Evolutionary conservation across 257 asterid genomes (phyloP).

Genomic region (Gentiana macrophylla): DNA sequence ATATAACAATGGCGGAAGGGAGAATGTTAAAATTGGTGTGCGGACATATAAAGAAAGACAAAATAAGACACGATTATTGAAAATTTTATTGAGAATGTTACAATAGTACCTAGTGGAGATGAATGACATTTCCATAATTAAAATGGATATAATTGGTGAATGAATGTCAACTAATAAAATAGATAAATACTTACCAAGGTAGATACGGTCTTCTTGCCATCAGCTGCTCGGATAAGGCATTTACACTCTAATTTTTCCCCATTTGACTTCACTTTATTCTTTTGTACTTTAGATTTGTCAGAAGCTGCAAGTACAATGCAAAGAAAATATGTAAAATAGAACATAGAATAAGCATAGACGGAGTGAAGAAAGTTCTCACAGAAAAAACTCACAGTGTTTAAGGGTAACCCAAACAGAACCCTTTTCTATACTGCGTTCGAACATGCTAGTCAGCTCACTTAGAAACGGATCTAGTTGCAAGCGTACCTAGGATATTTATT

Average conservation of each 20-base stretch:
- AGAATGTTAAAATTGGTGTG: too few relatives aligned
- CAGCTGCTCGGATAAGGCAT: slow-evolving; percentile 75
- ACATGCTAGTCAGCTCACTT: slow-evolving; percentile 66
- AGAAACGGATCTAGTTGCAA: slow-evolving; percentile 80
- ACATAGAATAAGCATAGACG: background rate
- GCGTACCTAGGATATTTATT: slow-evolving; percentile 34
- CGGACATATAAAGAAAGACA: too few relatives aligned
- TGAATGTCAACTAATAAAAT: too few relatives aligned
- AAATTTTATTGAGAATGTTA: too few relatives aligned
- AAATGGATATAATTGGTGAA: too few relatives aligned
- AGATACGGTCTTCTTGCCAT: slow-evolving; percentile 66
- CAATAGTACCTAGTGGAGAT: too few relatives aligned
- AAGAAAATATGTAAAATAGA: background rate
- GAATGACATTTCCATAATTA: too few relatives aligned
- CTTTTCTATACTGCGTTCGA: slow-evolving; percentile 66
- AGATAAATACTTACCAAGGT: slow-evolving; percentile 36
- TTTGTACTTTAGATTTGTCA: slow-evolving; percentile 54
- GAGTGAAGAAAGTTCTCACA: background rate
- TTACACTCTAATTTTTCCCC: slow-evolving; percentile 58
- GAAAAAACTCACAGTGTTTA: slow-evolving; percentile 49
- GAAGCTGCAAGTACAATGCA: slow-evolving; percentile 40
- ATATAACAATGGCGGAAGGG: too few relatives aligned
- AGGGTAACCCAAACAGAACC: slow-evolving; percentile 91
- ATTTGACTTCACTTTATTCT: slow-evolving; percentile 52
- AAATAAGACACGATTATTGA: too few relatives aligned